Conservation (phyloP, 495 filamentous ascomycete species). For the Geopyxis carbonaria region DNA sequence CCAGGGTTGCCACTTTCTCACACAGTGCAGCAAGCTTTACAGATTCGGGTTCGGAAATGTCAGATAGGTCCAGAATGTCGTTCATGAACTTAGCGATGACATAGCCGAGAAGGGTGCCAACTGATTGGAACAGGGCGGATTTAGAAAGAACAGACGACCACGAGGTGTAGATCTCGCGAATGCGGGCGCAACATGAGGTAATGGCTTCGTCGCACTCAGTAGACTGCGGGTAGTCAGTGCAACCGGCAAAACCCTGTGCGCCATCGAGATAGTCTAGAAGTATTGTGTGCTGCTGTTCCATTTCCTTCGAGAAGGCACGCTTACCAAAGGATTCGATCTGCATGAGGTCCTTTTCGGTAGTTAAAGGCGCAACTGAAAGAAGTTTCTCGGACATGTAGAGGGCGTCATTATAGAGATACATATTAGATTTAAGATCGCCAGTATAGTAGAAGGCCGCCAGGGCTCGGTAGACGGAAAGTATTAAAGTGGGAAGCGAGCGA, state of each 20-base stretch:
- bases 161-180: conserved; percentile 47
- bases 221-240: conserved; percentile 44
- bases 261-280: conserved; percentile 72
- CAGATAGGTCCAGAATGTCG: conserved; percentile 70
- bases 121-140: conserved; percentile 66
- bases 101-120: conserved; percentile 67
- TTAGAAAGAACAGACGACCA: conserved; percentile 72
- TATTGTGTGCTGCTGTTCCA: conserved; percentile 69
- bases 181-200: conserved; percentile 44
- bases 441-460: conserved; percentile 67
- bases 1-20: conserved; percentile 48
- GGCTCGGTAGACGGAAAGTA: conserved; percentile 82
- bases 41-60: conserved; percentile 78
- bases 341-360: conserved; percentile 45
- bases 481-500: conserved; percentile 62
- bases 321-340: conserved; percentile 62
- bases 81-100: conserved; percentile 62
- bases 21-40: conserved; percentile 59
- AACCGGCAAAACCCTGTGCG: conserved; percentile 45
- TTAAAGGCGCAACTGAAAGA: conserved; percentile 23
- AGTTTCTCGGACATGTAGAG: conserved; percentile 58
- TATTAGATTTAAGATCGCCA: conserved; percentile 26
- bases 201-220: conserved; percentile 55
- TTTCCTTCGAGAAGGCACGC: conserved; percentile 70
- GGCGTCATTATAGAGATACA: conserved; percentile 84